Percentiles rank a stretch among this genome's conserved stretches.
These are phyloP conservation scores for Phytophthora meadii DNA, from an alignment of 352 stramenopile species.

Conservation along the genomic window DNA sequence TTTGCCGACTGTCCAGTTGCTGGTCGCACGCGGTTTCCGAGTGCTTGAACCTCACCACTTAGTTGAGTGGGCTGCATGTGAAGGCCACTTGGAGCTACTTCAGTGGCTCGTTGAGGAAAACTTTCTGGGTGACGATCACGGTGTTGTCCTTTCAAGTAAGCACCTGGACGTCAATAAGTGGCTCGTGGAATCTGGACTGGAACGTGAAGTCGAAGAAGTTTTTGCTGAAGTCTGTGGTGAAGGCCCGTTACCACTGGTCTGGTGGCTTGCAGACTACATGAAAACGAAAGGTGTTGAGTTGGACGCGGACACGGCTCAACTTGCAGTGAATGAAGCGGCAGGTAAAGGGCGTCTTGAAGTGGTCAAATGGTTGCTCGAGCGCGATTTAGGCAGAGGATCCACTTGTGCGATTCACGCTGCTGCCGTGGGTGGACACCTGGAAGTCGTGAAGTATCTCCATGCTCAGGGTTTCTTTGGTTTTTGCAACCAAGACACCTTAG, in stretches of 20 bases:
- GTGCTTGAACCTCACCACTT: neutral
- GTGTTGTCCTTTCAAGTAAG: neutral
- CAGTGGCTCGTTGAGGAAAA: slow-evolving; percentile 10
- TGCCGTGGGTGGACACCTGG: neutral
- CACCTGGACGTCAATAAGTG: slow-evolving; percentile 13
- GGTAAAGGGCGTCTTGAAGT: neutral
- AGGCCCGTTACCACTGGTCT: slow-evolving; percentile 5
- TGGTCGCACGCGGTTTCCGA: neutral
- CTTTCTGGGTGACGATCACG: neutral
- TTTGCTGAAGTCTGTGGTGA: slow-evolving; percentile 4
- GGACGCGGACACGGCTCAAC: neutral
- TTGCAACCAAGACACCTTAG: slow-evolving; percentile 28
- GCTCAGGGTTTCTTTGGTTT: too few species aligned
- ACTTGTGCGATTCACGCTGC: neutral
- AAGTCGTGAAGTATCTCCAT: slow-evolving; percentile 10
- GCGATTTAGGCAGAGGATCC: neutral
- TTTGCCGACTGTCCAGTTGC: neutral
- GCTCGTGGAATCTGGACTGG: slow-evolving; percentile 1
- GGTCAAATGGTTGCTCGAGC: neutral
- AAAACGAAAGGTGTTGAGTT: neutral
- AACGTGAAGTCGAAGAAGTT: neutral
- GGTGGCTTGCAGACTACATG: slow-evolving; percentile 11
- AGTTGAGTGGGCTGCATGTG: neutral
- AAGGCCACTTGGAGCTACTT: slow-evolving; percentile 2
- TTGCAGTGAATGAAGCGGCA: neutral